Conservation (phyloP, 2,329 filamentous ascomycete species). For the Ampelomyces quisqualis region DNA sequence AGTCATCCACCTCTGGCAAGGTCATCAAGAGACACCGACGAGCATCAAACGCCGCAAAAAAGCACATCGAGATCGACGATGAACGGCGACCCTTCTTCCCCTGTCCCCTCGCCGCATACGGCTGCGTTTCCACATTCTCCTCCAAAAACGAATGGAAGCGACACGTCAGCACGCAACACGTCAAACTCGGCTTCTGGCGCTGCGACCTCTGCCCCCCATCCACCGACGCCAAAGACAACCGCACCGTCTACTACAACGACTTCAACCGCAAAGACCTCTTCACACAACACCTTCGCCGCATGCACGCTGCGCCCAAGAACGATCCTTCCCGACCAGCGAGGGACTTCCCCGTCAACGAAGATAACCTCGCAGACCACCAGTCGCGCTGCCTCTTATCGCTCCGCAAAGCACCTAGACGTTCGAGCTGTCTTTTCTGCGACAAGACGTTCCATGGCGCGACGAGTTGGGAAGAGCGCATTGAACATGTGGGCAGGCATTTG, state of each 20-base stretch:
- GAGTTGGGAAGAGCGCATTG: slow-evolving; percentile 81
- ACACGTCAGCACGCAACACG: slow-evolving; percentile 77
- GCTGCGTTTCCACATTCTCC: slow-evolving; percentile 70
- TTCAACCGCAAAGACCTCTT: slow-evolving; percentile 95
- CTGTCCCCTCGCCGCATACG: slow-evolving; percentile 78
- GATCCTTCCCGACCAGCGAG: slow-evolving; percentile 45
- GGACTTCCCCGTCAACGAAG: slow-evolving; percentile 50
- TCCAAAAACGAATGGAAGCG: slow-evolving; percentile 96
- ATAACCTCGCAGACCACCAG: slow-evolving; percentile 59
- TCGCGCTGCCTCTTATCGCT: slow-evolving; percentile 60
- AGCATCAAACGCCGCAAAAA: slow-evolving; percentile 15
- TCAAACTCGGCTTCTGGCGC: slow-evolving; percentile 71
- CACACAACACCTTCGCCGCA: slow-evolving; percentile 81
- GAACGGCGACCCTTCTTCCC: slow-evolving; percentile 60
- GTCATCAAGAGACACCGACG: slow-evolving; percentile 23
- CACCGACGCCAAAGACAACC: slow-evolving; percentile 34
- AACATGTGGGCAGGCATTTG: slow-evolving; percentile 81
- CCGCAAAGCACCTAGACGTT: slow-evolving; percentile 61
- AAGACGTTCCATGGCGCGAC: slow-evolving; percentile 62
- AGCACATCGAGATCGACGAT: slow-evolving; percentile 11
- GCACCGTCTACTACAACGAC: slow-evolving; percentile 52
- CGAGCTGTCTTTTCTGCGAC: slow-evolving; percentile 66
- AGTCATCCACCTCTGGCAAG: slow-evolving; percentile 18
- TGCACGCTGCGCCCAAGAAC: slow-evolving; percentile 64
- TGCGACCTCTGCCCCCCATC: slow-evolving; percentile 64